Base-by-base conservation (phyloP, 108 stramenopile genomes). In the Pelagomonas calceolata region DNA sequence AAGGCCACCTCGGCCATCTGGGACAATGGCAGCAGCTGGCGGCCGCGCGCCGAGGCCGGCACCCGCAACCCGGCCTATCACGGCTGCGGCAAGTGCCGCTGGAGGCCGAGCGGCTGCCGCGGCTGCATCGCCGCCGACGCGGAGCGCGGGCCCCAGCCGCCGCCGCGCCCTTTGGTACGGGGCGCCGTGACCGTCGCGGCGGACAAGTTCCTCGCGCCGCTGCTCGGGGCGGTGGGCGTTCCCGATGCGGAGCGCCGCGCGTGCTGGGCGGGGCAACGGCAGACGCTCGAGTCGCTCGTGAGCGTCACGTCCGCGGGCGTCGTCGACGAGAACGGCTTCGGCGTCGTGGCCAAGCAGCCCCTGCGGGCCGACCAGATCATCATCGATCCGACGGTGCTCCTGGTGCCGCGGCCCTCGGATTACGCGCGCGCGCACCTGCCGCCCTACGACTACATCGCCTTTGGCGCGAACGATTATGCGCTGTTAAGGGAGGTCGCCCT, bases 41-140 rank as follows among this genome's bases (percentile, higher is more conserved):
- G 66, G 66, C 12, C 34, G 32, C 34, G 34, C 32, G 34, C 32
- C 32, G 34, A 66, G 17, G 66, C n/a, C 32, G 66, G 66, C 66
- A 12, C n/a, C 33, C n/a, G 66, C 12, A 18, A 34, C 10, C 30
- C 30, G 32, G 32, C 31, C 32, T 31, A 18, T 10, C 66, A 66
- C 66, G 66, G 66, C 66, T 66, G 66, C 66, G 66, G n/a, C 31
- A 66, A 66, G 32, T 66, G 66, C 32, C 66, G 66, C 66, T 66
- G 18, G 33, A 4, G 32, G 32, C 66, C 66, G 33, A 33, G 32
- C 66, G 66, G 66, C 32, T 66, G 66, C 66, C 32, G 34, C 12
- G 66, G 66, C 32, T 66, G 66, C 66, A 66, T 66, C 66, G 66
- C 66, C 32, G 34, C 32, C 66, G 66, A 66, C 66, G 66, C 32